Evolutionary conservation across 257 asterid genomes (phyloP), one percentile per base, ranked within the genome.

Genomic region (Plantago ovata): DNA sequence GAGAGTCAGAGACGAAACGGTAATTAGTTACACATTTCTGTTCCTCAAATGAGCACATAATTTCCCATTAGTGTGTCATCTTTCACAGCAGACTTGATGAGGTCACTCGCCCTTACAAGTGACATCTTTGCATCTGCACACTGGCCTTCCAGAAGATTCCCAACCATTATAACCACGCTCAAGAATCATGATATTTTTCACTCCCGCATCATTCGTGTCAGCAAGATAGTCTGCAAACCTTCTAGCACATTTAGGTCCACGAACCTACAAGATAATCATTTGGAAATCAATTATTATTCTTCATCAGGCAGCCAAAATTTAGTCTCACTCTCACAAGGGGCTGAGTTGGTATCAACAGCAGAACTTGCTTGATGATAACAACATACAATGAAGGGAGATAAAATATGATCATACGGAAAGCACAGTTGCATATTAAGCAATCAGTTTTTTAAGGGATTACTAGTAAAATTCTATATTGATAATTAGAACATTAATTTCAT

Each of bases 191-290:
- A 92, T 77, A 39, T 84, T 81, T 72, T 79, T 80, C 64, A 72
- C 79, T 46, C 85, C 98, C 20, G 22, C 65, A 9, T 70, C 80
- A 68, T 77, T 75, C 53, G 49, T 66, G 23, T 73, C 88, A 21
- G 76, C 76, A 56, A 87, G 71, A 74, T 91, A 83, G 22, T 91
- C 94, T 3, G 84, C 86, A 62, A 88, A 72, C 76, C 78, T 79
- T 72, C 89, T 60, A 38, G 98, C 98, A 58, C 95, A 92, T 65
- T 75, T 92, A 63, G 97, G 98, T 22, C 98, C 98, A 12, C 98
- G 94, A 64, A 92, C 95, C 98, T 92, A 72, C 43, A 71, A 48
- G 39, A 18, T 12, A 53, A 51, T 36, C 47, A 63, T 3, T 62
- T 18, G 39, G 20, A 58, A 39, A 53, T 61, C 62, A 66, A 44